Percentiles rank a stretch among this genome's conserved stretches.
Evolutionary conservation across 106 monocot species (phyloP).

Genomic region (Cymbidium sinense): DNA sequence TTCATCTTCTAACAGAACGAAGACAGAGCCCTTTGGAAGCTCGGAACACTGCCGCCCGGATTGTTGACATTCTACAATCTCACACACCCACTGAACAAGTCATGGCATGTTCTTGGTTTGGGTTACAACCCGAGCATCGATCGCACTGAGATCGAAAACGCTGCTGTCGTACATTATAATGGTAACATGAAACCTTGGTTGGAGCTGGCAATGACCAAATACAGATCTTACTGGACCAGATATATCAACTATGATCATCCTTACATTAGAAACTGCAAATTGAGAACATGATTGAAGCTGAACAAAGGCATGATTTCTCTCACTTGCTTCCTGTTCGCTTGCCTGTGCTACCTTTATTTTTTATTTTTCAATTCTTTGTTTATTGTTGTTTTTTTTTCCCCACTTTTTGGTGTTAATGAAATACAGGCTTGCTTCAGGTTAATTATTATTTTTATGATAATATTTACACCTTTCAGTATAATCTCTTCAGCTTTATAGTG

Average conservation of each 20-base stretch:
- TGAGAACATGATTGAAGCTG: slow-evolving; percentile 14
- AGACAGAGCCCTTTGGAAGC: slow-evolving; percentile 60
- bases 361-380: neutral
- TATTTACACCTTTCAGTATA: neutral
- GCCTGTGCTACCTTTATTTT: neutral
- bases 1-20: slow-evolving; percentile 31
- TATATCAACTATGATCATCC: slow-evolving; percentile 63
- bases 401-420: neutral
- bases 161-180: slow-evolving; percentile 66
- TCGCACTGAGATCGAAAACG: slow-evolving; percentile 51
- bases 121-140: slow-evolving; percentile 72
- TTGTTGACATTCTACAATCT: slow-evolving; percentile 57
- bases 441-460: neutral
- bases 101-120: slow-evolving; percentile 70
- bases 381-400: neutral
- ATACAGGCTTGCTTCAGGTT: neutral
- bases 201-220: slow-evolving; percentile 65
- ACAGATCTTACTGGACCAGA: slow-evolving; percentile 59
- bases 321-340: neutral
- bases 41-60: slow-evolving; percentile 67
- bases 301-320: neutral
- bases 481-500: neutral
- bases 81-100: slow-evolving; percentile 57
- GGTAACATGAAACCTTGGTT: slow-evolving; percentile 82
- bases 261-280: slow-evolving; percentile 41